These are phyloP conservation scores for Eremothecium cymbalariae DNA, from an alignment of 1,139 yeast species.

Conservation along the genomic window DNA sequence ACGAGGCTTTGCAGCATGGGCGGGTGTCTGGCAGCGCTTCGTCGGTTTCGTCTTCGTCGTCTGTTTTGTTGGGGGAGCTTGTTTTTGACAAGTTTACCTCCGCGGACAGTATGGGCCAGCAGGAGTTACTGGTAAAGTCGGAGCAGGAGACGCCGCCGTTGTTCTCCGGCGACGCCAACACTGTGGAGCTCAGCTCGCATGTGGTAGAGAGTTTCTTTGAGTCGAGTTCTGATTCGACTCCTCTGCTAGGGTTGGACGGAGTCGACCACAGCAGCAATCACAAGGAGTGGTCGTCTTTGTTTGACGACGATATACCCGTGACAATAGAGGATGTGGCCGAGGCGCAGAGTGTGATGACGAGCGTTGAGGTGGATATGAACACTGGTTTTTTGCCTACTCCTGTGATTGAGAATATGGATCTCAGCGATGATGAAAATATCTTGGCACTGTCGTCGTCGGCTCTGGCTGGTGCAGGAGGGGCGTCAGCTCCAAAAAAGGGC, in stretches of 20 bases:
- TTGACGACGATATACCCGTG: constrained; percentile 38
- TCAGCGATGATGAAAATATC: too few relatives aligned
- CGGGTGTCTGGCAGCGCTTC: not conserved
- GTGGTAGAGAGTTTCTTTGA: constrained; percentile 54
- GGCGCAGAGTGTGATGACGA: not conserved
- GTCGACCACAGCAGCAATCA: constrained; percentile 42
- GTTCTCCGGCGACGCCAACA: constrained; percentile 31
- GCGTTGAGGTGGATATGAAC: not conserved
- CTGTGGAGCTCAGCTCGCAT: constrained; percentile 48
- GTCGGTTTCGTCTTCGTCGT: not conserved
- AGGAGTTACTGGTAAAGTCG: constrained; percentile 7
- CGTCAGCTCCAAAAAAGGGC: too few relatives aligned
- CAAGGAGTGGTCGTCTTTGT: constrained; percentile 59
- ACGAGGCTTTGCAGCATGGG: constrained; percentile 3
- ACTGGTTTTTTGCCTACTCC: not conserved
- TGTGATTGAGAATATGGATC: not conserved
- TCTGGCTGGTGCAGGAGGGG: too few relatives aligned
- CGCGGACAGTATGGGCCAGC: constrained; percentile 4
- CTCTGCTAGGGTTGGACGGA: constrained; percentile 48
- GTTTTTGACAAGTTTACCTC: constrained; percentile 34
- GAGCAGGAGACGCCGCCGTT: constrained; percentile 5
- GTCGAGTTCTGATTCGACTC: constrained; percentile 43
- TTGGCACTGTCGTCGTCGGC: too few relatives aligned
- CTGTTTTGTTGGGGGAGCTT: constrained; percentile 36
- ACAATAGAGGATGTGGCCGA: constrained; percentile 29